Conservation (phyloP, 1,139 yeast species). For the Schwanniomyces etchellsii region DNA sequence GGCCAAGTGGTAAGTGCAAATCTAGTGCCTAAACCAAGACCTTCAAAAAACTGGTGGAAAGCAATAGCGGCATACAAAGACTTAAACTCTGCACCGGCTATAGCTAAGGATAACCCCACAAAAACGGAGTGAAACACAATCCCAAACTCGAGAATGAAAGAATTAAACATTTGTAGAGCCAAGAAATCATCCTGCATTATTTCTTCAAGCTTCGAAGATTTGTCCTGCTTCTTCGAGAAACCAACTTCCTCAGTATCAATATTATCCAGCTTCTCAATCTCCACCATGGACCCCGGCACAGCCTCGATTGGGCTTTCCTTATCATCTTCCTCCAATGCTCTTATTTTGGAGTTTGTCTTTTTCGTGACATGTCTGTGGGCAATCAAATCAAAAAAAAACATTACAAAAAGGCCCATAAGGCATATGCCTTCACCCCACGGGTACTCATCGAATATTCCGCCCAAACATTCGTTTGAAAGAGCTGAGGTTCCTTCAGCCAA, state of each 20-base stretch:
- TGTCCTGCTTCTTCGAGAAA: neutral
- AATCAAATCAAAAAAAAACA: slow-evolving; percentile 10
- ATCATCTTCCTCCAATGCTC: neutral
- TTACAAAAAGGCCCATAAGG: slow-evolving; percentile 30
- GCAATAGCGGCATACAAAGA: slow-evolving; percentile 74
- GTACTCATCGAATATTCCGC: slow-evolving; percentile 28
- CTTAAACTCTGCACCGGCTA: slow-evolving; percentile 65
- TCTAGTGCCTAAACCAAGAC: slow-evolving; percentile 86
- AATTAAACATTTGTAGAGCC: slow-evolving; percentile 3
- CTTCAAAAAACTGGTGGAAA: slow-evolving; percentile 92
- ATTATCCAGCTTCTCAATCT: slow-evolving; percentile 7
- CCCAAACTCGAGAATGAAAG: slow-evolving; percentile 71
- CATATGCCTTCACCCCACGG: slow-evolving; percentile 40
- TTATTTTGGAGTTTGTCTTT: neutral
- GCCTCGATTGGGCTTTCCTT: slow-evolving; percentile 15
- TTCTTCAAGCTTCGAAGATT: neutral
- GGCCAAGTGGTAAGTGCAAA: slow-evolving; percentile 74
- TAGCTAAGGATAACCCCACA: slow-evolving; percentile 70
- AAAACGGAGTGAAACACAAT: slow-evolving; percentile 77
- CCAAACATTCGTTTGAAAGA: slow-evolving; percentile 29
- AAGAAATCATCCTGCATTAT: neutral
- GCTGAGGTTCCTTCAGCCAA: slow-evolving; percentile 10
- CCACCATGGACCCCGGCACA: slow-evolving; percentile 5
- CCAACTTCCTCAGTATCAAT: neutral
- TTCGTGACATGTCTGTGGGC: slow-evolving; percentile 4